Base-by-base conservation (phyloP, 768 basidiomycete species). In the Trametes punicea region DNA sequence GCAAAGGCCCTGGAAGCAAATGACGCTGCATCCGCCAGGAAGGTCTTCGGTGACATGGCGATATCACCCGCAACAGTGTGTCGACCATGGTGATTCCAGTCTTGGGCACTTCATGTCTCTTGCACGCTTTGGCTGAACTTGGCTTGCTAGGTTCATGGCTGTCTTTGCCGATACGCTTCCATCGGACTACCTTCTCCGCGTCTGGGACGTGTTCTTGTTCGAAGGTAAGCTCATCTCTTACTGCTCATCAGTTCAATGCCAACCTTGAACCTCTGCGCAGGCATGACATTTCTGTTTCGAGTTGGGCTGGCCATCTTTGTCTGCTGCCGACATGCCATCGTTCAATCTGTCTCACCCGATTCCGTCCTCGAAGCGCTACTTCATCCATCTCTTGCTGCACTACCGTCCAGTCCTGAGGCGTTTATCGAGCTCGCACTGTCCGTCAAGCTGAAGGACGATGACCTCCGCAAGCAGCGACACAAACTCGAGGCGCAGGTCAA, bases 181-280 rank as follows among this genome's bases (percentile, higher is more conserved):
- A 0, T 67, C 73, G 0, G 82, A 86, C 2, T 81, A 84, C 63
- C 70, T 90, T 15, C 81, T 85, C 55, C 77, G 91, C 25, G 78
- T 90, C 11, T 93, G 91, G 90, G 91, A 92, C 65, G 66, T 93
- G 2, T 92, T 92, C 65, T 69, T 93, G 18, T 88, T 79, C 60
- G 90, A 93, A 71, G 90, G 90, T 90, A 67, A 25, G 74, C 56
- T 7, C 2, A 13, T 11, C 21, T 39, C 34, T n/a, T 18, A 8
- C 33, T n/a, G 33, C 15, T 9, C 20, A n/a, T 30, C 2, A 18
- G 29, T 9, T 6, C 18, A n/a, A 10, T 46, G 7, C 36, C 11
- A 26, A 20, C 40, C 38, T 9, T 15, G 46, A 13, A 53, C 46
- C 18, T 25, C 18, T 23, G 23, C 56, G 13, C 54, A 92, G 90